phyloP scores from a whole-genome alignment of 2,329 filamentous ascomycete species.

The Fusarium metavorans region DNA sequence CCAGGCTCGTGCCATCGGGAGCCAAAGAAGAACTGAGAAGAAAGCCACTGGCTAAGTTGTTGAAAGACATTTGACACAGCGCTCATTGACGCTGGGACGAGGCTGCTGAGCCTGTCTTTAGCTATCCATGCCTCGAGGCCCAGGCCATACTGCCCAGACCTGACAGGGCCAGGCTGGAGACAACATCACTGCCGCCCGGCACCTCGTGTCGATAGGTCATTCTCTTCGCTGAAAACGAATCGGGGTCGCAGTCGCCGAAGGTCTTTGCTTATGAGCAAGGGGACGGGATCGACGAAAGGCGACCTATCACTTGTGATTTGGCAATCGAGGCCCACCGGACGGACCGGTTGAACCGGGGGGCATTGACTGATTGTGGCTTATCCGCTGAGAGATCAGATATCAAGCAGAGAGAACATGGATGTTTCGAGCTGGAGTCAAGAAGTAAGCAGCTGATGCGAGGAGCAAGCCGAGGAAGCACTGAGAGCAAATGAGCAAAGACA shows the following conservation, averaged over 20 bases:
- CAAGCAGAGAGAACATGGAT: conserved; percentile 8
- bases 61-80: neutral
- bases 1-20: neutral
- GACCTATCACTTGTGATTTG: conserved; percentile 36
- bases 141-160: neutral
- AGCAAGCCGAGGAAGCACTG: neutral
- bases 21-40: conserved; percentile 8
- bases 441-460: conserved; percentile 26
- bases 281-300: conserved; percentile 35
- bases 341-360: conserved; percentile 21
- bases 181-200: neutral
- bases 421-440: conserved; percentile 10
- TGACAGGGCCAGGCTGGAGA: neutral
- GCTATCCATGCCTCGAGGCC: neutral
- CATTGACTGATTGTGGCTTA: conserved; percentile 14
- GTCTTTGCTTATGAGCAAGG: conserved; percentile 27
- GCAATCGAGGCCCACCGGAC: conserved; percentile 31
- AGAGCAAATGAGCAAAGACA: conserved; percentile 25
- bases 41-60: neutral
- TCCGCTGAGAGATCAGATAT: conserved; percentile 4
- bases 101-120: neutral
- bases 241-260: conserved; percentile 11
- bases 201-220: conserved; percentile 12
- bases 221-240: conserved; percentile 11
- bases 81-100: neutral